A percentile compares a stretch with the other conserved stretches of the same genome.
Evolutionary conservation across 345 rosid genomes (phyloP).

Genomic region (Murraya koenigii): DNA sequence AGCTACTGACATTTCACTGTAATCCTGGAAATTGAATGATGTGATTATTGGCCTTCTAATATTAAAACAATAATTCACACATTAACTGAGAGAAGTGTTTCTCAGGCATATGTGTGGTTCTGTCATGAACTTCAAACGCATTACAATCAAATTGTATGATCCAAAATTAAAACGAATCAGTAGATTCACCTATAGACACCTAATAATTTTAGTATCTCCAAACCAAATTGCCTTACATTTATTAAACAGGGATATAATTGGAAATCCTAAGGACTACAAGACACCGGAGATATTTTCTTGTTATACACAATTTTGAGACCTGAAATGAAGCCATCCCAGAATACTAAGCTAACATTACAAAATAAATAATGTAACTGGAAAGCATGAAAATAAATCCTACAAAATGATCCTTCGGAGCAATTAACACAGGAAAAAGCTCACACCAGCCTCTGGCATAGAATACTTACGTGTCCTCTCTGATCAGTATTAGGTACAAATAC

Average conservation of each 20-base stretch:
- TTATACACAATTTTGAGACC: not conserved
- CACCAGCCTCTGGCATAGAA: constrained; percentile 6
- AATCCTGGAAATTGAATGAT: constrained; percentile 58
- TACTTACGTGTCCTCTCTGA: constrained; percentile 93
- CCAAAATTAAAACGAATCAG: constrained; percentile 12
- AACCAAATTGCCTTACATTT: not conserved
- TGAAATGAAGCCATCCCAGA: not conserved
- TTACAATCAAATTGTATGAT: not conserved
- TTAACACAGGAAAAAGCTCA: not conserved
- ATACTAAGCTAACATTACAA: not conserved
- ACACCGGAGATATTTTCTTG: not conserved
- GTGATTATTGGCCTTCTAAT: not conserved
- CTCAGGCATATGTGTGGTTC: not conserved
- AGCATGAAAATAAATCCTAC: not conserved
- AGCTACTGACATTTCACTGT: constrained; percentile 90
- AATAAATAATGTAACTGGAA: not conserved
- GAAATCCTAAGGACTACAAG: not conserved
- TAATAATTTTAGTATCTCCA: not conserved
- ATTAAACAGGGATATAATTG: not conserved
- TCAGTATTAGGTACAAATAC: constrained; percentile 95
- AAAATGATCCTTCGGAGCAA: not conserved
- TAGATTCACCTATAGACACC: not conserved
- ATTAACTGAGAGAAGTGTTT: not conserved
- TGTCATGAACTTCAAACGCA: not conserved
- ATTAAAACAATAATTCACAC: not conserved